Evolutionary conservation across 2,329 filamentous ascomycete genomes (phyloP).

Genomic region (Paecilomyces dactylethromorphus): DNA sequence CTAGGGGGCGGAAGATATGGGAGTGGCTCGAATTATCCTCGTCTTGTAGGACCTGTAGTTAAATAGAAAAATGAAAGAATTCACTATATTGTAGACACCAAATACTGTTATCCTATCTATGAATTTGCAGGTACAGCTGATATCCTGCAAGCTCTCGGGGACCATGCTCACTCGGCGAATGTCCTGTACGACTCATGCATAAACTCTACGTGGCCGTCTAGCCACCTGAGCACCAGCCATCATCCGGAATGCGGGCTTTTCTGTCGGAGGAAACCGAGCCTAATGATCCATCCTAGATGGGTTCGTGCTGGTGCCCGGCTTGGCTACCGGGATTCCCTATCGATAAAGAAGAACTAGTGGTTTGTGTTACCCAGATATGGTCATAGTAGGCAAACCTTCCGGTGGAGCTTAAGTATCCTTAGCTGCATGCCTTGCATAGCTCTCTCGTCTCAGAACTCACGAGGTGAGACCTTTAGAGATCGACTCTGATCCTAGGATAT

Average conservation of each 20-base stretch:
- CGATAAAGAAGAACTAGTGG: background rate
- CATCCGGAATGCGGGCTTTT: background rate
- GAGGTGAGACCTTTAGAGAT: background rate
- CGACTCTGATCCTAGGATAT: background rate
- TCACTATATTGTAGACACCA: no score
- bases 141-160: background rate
- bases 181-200: background rate
- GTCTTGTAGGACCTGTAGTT: no score
- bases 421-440: background rate
- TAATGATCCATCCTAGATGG: background rate
- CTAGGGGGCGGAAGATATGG: no score
- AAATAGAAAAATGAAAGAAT: no score
- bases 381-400: background rate
- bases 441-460: background rate
- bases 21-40: no score
- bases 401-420: background rate
- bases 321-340: background rate
- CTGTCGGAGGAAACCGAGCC: background rate
- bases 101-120: background rate
- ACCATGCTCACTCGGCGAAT: background rate
- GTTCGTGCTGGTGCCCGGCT: background rate
- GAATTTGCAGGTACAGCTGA: background rate
- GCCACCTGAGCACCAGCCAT: no score
- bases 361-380: background rate
- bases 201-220: background rate